Conservation (phyloP, 2,329 filamentous ascomycete species). For the Fusarium tuaranense region DNA sequence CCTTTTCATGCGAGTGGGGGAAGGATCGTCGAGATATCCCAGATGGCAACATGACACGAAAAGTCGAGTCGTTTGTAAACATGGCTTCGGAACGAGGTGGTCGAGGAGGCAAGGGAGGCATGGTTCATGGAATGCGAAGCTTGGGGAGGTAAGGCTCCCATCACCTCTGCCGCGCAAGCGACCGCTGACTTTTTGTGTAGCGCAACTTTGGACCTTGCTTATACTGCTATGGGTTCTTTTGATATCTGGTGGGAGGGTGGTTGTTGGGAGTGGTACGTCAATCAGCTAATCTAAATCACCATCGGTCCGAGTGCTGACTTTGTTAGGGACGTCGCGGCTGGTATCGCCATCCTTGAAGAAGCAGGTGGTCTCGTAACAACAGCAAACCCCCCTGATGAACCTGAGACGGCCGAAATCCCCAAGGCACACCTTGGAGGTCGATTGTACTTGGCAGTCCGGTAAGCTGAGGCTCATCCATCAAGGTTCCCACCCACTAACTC, state of each 20-base stretch:
- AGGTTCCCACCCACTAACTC: conserved; percentile 6
- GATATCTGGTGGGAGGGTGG: conserved; percentile 89
- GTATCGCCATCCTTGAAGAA: conserved; percentile 78
- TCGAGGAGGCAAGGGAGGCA: conserved; percentile 75
- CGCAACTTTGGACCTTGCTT: conserved; percentile 80
- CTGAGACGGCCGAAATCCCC: conserved; percentile 65
- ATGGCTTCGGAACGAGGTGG: conserved; percentile 77
- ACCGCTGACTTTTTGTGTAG: conserved; percentile 51
- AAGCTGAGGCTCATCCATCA: conserved; percentile 29
- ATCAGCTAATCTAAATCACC: not conserved
- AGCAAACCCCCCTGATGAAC: conserved; percentile 75
- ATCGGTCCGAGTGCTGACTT: not conserved
- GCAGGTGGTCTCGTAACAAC: conserved; percentile 80
- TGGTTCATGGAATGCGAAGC: conserved; percentile 82
- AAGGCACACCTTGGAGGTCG: conserved; percentile 74
- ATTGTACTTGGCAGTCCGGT: conserved; percentile 77
- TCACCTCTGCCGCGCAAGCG: too few species aligned
- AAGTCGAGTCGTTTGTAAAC: conserved; percentile 80
- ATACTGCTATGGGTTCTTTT: conserved; percentile 79
- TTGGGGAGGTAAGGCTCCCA: conserved; percentile 63
- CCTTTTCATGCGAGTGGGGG: conserved; percentile 83
- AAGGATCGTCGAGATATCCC: conserved; percentile 77
- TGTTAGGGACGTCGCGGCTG: conserved; percentile 79
- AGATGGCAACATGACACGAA: conserved; percentile 76
- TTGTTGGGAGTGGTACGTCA: conserved; percentile 79